Evolutionary conservation across 2,329 filamentous ascomycete genomes (phyloP).

Genomic region (Sporothrix pallida): DNA sequence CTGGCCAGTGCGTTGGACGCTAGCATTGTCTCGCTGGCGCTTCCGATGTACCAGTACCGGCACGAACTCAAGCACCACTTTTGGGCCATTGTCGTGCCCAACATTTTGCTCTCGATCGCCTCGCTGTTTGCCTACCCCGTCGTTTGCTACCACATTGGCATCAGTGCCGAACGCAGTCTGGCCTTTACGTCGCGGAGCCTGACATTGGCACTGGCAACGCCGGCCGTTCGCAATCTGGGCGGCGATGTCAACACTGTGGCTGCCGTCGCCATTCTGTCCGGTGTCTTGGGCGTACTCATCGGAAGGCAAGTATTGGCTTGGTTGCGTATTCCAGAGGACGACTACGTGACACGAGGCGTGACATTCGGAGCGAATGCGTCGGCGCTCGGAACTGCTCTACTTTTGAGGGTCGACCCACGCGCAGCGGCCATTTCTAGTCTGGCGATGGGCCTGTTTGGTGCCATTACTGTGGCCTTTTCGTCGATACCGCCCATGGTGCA

Average conservation of each 20-base stretch:
- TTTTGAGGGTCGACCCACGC: conserved; percentile 62
- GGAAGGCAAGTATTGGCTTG: conserved; percentile 55
- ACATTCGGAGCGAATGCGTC: conserved; percentile 66
- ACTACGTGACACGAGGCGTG: conserved; percentile 68
- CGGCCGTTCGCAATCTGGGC: conserved; percentile 61
- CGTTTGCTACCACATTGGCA: conserved; percentile 61
- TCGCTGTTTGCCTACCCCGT: conserved; percentile 64
- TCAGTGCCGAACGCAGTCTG: conserved; percentile 57
- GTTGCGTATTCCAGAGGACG: conserved; percentile 63
- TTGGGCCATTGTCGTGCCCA: conserved; percentile 60
- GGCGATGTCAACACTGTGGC: conserved; percentile 63
- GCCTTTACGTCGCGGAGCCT: conserved; percentile 63
- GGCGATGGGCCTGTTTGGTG: conserved; percentile 66
- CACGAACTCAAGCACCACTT: conserved; percentile 61
- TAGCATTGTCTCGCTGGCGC: conserved; percentile 62
- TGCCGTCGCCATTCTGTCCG: conserved; percentile 63
- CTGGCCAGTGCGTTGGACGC: conserved; percentile 62
- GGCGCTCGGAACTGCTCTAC: conserved; percentile 63
- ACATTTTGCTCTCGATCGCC: conserved; percentile 56
- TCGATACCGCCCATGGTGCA: conserved; percentile 60
- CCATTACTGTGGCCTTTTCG: conserved; percentile 63
- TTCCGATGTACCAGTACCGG: conserved; percentile 67
- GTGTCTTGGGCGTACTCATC: conserved; percentile 63
- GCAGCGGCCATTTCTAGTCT: conserved; percentile 65
- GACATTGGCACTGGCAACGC: conserved; percentile 65